Percentiles rank a stretch among this genome's conserved stretches.
Conservation (phyloP, 2,329 filamentous ascomycete genomes). For the Penicillium vulpinum region DNA sequence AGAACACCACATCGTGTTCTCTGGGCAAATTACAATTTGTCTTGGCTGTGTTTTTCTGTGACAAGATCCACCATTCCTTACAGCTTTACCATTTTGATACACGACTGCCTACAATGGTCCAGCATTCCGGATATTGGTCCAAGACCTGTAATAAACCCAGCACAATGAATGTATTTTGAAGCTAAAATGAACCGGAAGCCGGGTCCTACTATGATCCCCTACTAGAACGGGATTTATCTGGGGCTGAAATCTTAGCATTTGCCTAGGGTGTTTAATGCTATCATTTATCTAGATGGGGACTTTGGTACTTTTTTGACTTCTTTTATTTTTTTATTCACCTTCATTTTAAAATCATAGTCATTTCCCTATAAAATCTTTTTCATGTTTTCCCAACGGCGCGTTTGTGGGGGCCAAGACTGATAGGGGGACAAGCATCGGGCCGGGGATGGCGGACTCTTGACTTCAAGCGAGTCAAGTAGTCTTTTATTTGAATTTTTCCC, state of each 20-base stretch:
- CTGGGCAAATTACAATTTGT: background rate
- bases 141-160: background rate
- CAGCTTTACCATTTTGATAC: conserved; percentile 1
- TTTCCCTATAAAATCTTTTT: background rate
- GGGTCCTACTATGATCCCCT: background rate
- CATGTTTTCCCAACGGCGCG: conserved; percentile 15
- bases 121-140: background rate
- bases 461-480: conserved; percentile 1
- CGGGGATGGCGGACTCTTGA: conserved; percentile 1
- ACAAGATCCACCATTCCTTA: conserved; percentile 5
- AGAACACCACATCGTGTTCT: background rate
- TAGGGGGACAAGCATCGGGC: conserved; percentile 10
- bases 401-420: conserved; percentile 22
- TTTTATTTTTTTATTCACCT: background rate
- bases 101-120: background rate
- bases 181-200: background rate
- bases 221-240: background rate
- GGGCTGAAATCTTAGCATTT: background rate
- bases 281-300: background rate
- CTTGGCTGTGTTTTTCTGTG: background rate
- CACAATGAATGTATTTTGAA: background rate
- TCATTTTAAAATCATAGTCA: too few relatives aligned
- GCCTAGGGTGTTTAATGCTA: background rate
- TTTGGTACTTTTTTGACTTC: background rate
- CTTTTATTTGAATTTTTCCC: background rate